A percentile compares a stretch with the other conserved stretches of the same genome.
phyloP scores from a whole-genome alignment of 192 early-diverging fungal species.

The Umbelopsis ramanniana region DNA sequence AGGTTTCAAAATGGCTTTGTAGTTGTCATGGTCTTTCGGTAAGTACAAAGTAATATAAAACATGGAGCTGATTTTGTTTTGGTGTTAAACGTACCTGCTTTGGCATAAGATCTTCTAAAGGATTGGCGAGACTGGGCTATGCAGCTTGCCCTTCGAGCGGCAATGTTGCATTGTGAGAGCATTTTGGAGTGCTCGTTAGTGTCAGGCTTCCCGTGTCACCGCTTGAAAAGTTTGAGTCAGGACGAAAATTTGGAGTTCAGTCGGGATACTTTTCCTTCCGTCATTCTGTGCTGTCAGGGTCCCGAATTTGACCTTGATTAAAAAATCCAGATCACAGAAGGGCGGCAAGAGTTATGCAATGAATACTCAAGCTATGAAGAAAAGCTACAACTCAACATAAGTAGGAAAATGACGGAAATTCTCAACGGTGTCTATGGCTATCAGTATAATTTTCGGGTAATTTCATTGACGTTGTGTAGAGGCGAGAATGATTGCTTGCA shows the following conservation, averaged over 20 bases:
- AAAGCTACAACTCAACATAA: no score
- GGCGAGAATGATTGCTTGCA: no score
- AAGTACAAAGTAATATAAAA: neutral
- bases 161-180: slow-evolving; percentile 20
- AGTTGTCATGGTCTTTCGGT: neutral
- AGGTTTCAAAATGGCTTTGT: slow-evolving; percentile 7
- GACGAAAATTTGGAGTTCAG: neutral
- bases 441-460: no score
- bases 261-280: no score
- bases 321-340: no score
- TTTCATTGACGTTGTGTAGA: no score
- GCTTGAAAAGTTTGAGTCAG: slow-evolving; percentile 1
- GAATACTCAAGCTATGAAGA: no score
- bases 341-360: no score
- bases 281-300: no score
- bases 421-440: no score
- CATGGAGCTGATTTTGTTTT: neutral
- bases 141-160: neutral
- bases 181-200: neutral
- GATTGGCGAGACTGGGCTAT: neutral
- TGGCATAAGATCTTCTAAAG: slow-evolving; percentile 4
- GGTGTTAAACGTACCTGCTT: slow-evolving; percentile 1
- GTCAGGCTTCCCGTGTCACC: neutral
- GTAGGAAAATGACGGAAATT: no score
- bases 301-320: no score